Evolutionary conservation across 768 basidiomycete species (phyloP), one percentile per base, ranked within the genome.

Genomic region (Wakefieldia striispora): DNA sequence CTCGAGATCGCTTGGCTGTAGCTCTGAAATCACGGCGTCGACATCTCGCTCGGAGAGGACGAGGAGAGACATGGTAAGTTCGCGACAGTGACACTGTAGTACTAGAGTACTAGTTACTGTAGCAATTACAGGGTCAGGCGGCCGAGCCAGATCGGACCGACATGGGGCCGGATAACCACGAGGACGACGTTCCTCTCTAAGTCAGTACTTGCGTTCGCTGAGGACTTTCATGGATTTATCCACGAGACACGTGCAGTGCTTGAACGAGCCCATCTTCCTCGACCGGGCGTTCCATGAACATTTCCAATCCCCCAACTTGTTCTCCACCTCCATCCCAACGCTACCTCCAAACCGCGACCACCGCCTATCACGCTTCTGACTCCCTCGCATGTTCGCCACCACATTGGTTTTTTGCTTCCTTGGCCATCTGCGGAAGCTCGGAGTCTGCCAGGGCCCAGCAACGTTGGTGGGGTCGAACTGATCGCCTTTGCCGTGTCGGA

Each of bases 41-140:
- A 91, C 81, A 63, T 89, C 80, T n/a, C 67, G 34, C 7, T 75
- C 72, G 2, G 84, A 79, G 17, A 92, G 78, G 39, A 91, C 70
- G 7, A 82, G 76, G 9, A 91, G 71, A 27, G 79, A 80, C 65
- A 64, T 66, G 24, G 3, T 43, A 14, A 31, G 17, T 3, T 21
- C 19, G 6, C 2, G 8, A 6, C 8, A 6, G 12, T 3, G 29
- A 29, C 12, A 2, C 6, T 29, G 27, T 9, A n/a, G n/a, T 29
- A 29, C 4, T 29, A 29, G 10, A 26, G n/a, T n/a, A n/a, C n/a
- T n/a, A n/a, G n/a, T n/a, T n/a, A n/a, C n/a, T n/a, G n/a, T n/a
- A n/a, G n/a, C n/a, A n/a, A n/a, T n/a, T n/a, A n/a, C n/a, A n/a
- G 24, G 24, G 24, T 27, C 26, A 27, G 26, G 7, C 21, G 33